phyloP scores from a whole-genome alignment of 2,329 filamentous ascomycete species.

The Alternaria viburni region DNA sequence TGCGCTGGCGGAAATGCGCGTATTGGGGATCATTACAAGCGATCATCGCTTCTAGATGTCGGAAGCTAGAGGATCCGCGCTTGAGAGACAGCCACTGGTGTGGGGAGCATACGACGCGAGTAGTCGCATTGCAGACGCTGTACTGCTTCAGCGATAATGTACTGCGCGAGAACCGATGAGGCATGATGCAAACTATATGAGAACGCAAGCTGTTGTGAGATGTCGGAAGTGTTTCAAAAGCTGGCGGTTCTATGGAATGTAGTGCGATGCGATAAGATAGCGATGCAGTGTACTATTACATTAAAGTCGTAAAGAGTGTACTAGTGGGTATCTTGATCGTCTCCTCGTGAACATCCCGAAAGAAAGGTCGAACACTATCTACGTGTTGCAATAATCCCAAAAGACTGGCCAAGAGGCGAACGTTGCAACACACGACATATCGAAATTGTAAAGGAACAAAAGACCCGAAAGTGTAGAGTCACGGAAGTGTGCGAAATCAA shows the following conservation, averaged over 20 bases:
- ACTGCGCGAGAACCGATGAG: neutral
- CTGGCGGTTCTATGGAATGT: neutral
- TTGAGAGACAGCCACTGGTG: neutral
- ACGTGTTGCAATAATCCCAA: neutral
- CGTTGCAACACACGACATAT: neutral
- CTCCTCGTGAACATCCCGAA: neutral
- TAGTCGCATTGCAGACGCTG: neutral
- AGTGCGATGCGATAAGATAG: neutral
- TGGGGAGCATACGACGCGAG: neutral
- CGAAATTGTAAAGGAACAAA: neutral
- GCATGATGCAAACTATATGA: neutral
- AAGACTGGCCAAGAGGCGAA: neutral
- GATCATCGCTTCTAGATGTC: neutral
- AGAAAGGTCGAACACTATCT: neutral
- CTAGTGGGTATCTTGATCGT: constrained; percentile 24
- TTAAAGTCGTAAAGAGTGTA: constrained; percentile 23
- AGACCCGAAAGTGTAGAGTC: neutral
- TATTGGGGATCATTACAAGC: neutral
- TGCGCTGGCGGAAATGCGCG: neutral
- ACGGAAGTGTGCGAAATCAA: neutral
- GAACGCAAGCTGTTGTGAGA: neutral
- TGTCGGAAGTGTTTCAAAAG: neutral
- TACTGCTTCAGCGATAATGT: neutral
- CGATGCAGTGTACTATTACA: constrained; percentile 3
- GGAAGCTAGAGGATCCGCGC: neutral